Evolutionary conservation across 768 basidiomycete genomes (phyloP), one percentile per base, ranked within the genome.

Genomic region (Boletus sp.): DNA sequence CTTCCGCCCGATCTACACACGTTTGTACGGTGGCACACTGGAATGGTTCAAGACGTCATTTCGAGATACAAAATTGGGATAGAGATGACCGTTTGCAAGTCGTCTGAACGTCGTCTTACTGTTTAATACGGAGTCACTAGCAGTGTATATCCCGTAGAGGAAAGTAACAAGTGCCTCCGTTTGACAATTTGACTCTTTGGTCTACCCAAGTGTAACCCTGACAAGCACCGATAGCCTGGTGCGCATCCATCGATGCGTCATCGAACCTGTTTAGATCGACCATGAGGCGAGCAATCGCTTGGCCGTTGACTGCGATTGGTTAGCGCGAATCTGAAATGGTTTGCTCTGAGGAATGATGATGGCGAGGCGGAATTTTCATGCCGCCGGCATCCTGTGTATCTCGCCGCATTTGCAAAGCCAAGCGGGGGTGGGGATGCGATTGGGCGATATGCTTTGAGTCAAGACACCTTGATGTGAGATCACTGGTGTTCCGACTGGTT

Each of bases 21-120:
- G 52, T 36, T 33, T 36, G 32, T 41, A 20, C 5, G n/a, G 18
- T 20, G 40, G 15, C 15, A 44, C 24, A 9, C 54, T 33, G 10
- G 45, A 58, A 47, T 59, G 45, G 18, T 47, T 39, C 40, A 36
- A 51, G 41, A 49, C 58, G 51, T 54, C 58, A 60, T 52, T 44
- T 33, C 36, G 47, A 48, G 33, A 48, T 33, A n/a, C 28, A 18
- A 15, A 15, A 29, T n/a, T 33, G 33, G 29, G 29, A 48, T 48
- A 7, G 14, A 41, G 40, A n/a, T n/a, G 40, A 41, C 15, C 40
- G 40, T 1, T 41, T 41, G 17, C 6, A 39, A 17, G 37, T 47
- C 17, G 46, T n/a, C 29, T 35, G 37, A 12, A 17, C 18, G 40
- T 18, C 37, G 37, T 12, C 11, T 9, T 8, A 35, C 9, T 35